Evolutionary conservation across 2,329 filamentous ascomycete species (phyloP), one percentile per base, ranked within the genome.

Genomic region (Phialophora tarda): DNA sequence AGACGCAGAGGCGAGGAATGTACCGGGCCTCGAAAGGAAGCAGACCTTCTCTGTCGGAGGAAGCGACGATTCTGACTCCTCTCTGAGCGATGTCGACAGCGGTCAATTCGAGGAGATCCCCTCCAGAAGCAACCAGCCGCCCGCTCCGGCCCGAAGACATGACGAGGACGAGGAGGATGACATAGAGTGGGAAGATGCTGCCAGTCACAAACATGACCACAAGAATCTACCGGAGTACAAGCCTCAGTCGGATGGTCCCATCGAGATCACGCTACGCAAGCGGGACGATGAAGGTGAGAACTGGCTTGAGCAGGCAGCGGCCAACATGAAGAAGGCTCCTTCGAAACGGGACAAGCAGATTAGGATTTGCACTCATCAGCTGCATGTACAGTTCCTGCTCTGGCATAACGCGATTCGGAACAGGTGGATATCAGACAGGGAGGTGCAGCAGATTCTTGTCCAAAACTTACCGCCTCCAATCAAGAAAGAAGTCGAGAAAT

Each of bases 321-420:
- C 86, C 53, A 86, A 87, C 24, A 82, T 82, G 21, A 97, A 92
- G 78, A 97, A 94, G 75, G 93, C 92, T 0, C 91, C 91, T 0
- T 90, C 91, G 2, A 97, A 97, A 78, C 87, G 90, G 30, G 92
- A 97, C 75, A 87, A 92, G 59, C 86, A 88, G 67, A 90, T 94
- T 63, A 86, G 95, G 28, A 85, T 89, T 38, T 84, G 88, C 3
- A 93, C 92, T 0, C 95, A 99, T 77, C 91, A 91, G 72, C 84
- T 97, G 71, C 95, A 99, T 77, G 93, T 98, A 1, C 89, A 96
- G 75, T 86, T 88, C 60, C 81, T 99, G 17, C 84, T 99, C 66
- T 97, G 90, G 84, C 93, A 98, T 76, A 98, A 98, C 75, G 86
- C 91, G 0, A 79, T 95, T 14, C 87, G 91, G 50, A 97, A 98